phyloP scores from a whole-genome alignment of 768 basidiomycete genomes.

The Phaeotremella fagi region DNA sequence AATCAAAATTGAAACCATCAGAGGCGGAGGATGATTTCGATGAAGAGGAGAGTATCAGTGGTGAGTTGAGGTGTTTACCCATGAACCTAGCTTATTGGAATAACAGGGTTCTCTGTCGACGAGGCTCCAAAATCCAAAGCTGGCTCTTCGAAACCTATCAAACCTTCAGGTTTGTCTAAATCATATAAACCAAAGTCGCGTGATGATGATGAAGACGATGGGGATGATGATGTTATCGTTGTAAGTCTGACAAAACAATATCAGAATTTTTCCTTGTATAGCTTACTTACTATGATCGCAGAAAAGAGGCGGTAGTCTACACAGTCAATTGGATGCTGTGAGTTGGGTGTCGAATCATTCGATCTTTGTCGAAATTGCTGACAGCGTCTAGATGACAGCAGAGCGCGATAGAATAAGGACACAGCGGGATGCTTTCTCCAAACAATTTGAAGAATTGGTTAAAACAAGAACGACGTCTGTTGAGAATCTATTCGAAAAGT shows the following conservation, averaged over 20 bases:
- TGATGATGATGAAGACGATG: neutral
- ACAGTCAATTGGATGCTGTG: constrained; percentile 18
- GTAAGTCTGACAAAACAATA: too few species aligned
- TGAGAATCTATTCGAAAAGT: constrained; percentile 35
- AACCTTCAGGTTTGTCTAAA: neutral
- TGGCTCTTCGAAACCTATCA: constrained; percentile 1
- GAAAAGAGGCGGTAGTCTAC: constrained; percentile 6
- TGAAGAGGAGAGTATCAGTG: constrained; percentile 5
- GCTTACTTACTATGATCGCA: neutral
- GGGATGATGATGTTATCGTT: too few species aligned
- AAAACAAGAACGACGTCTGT: constrained; percentile 21
- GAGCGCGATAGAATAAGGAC: constrained; percentile 28
- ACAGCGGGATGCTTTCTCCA: constrained; percentile 38
- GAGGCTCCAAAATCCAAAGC: constrained; percentile 14
- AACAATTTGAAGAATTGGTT: constrained; percentile 42
- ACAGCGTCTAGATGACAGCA: constrained; percentile 15
- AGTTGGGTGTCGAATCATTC: too few species aligned
- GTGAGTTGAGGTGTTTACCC: neutral
- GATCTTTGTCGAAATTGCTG: too few species aligned
- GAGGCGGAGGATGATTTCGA: constrained; percentile 11
- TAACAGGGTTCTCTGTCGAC: constrained; percentile 5
- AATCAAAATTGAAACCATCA: too few species aligned
- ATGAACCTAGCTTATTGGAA: neutral
- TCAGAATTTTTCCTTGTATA: too few species aligned
- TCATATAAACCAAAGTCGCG: neutral